Evolutionary conservation across 306 rosid genomes (phyloP), one percentile per base, ranked within the genome.

Genomic region (Cercis canadensis): DNA sequence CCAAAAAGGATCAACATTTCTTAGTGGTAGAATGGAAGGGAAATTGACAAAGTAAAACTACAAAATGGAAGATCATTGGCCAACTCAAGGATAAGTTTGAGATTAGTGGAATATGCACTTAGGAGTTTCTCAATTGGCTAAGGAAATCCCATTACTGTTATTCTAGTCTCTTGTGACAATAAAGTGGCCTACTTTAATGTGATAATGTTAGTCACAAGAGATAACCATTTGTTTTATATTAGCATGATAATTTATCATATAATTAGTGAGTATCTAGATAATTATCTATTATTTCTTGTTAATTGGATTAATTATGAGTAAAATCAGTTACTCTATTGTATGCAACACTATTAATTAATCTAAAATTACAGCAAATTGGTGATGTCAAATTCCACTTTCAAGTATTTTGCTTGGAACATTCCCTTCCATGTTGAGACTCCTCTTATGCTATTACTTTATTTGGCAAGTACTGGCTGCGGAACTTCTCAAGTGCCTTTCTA

Each of bases 351-450:
- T n/a, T n/a, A n/a, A n/a, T n/a, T n/a, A n/a, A n/a, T n/a, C n/a
- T n/a, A n/a, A n/a, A n/a, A n/a, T n/a, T n/a, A 51, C 67, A 81
- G 7, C 11, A 57, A 70, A 47, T 49, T 34, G 39, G 45, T 76
- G 81, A 65, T 60, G 70, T 66, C 62, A 72, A 62, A 67, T 81
- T 21, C 81, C 79, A 77, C 79, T 77, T 57, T 37, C 43, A 37
- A 37, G 14, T 75, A 57, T 31, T 16, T 51, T 32, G 45, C 52
- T 47, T 55, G 69, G 64, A n/a, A 31, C 29, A 32, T 62, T 76
- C 53, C 18, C 71, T 68, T 67, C 62, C 65, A 69, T 32, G 65
- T 31, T 44, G 58, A 59, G 24, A 45, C 45, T 65, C 33, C 13
- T 39, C 47, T 24, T n/a, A 41, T 68, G 57, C 56, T 69, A 62